Evolutionary conservation across 2,329 filamentous ascomycete species (phyloP), one percentile per base, ranked within the genome.

Genomic region (Teratosphaeria viscida): DNA sequence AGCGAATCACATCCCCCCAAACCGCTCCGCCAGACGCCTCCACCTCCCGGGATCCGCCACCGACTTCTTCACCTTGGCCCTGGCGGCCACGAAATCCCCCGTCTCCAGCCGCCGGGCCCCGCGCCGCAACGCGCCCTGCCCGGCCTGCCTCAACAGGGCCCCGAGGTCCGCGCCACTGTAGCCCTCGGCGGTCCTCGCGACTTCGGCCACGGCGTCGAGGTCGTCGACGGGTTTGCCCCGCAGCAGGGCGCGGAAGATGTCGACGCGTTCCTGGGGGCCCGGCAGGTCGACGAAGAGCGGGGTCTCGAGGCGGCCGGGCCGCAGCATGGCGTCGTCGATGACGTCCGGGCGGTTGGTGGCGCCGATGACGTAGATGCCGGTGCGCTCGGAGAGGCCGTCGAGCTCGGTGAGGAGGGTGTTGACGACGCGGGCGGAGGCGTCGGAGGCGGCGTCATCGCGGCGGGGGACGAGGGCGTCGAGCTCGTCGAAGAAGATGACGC

Each of bases 401-500:
- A 99, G 83, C 72, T 99, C 94, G 0, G 94, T 95, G 35, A 99
- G 85, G 0, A 99, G 81, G 0, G 92, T 95, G 72, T 97, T 97
- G 65, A 99, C 94, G 2, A 99, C 90, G 37, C 94, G 85, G 1
- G 90, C 86, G 54, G 88, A 90, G 5, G 90, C 88, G 72, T 97
- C 92, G 2, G 87, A 89, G 2, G 89, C 82, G 16, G 76, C 72
- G 59, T 88, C 88, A 69, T 92, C 90, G 58, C 94, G 85, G 57
- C 86, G 86, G 0, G 92, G 92, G 0, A 94, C 92, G 2, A 99
- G 79, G 0, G 94, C 92, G 74, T 99, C 94, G 57, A 99, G 82
- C 76, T 99, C 94, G 72, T 99, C 94, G 71, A 99, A 97, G 82
- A 99, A 97, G 60, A 99, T 86, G 58, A 99, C 90, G 71, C 92